A percentile compares a stretch with the other conserved stretches of the same genome.
Conservation (phyloP, 441 rosid genomes). For the Populus hybrid region DNA sequence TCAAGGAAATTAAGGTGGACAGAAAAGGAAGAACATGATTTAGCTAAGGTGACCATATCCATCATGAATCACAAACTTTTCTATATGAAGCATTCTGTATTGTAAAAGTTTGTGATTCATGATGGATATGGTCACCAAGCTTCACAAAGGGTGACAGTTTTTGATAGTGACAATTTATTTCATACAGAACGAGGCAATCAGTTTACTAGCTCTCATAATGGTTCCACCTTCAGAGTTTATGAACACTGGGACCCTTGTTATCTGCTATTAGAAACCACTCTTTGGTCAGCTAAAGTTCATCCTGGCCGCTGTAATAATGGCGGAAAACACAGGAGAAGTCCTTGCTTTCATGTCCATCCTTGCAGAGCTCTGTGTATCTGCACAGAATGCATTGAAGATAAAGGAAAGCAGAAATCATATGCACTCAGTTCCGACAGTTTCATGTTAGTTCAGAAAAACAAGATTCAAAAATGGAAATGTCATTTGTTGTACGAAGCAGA, state of each 20-base stretch:
- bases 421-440: background rate
- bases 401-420: background rate
- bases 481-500: background rate
- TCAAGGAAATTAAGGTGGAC: background rate
- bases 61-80: background rate
- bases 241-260: background rate
- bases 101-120: background rate
- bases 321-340: conserved; percentile 86
- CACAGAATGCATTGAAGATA: conserved; percentile 12
- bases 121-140: background rate
- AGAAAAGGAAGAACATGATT: background rate
- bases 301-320: conserved; percentile 61
- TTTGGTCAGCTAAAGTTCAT: conserved; percentile 27
- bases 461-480: too few species aligned
- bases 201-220: background rate
- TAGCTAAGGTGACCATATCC: too few species aligned
- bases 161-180: background rate
- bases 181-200: background rate
- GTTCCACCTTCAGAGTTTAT: background rate
- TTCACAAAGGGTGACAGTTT: background rate
- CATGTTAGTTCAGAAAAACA: background rate
- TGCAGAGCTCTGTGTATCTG: conserved; percentile 64
- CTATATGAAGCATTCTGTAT: background rate
- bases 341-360: conserved; percentile 61
- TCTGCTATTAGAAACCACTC: background rate